Evolutionary conservation across 176 grass and related monocot genomes (phyloP).

Genomic region (Musa itinerans): DNA sequence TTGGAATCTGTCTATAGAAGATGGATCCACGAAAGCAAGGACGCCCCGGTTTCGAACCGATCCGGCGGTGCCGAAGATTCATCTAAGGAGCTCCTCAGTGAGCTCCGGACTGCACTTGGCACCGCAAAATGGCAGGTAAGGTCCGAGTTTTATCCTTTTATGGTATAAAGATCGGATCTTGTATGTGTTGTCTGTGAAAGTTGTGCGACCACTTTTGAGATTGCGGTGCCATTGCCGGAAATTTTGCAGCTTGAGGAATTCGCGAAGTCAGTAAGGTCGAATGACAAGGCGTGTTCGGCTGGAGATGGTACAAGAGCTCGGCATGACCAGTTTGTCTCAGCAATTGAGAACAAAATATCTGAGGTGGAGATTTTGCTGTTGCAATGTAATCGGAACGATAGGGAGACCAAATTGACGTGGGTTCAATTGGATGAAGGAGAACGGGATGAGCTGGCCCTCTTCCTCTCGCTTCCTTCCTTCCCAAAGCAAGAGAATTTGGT

Average conservation of each 20-base stretch:
- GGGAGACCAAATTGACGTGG: conserved; percentile 35
- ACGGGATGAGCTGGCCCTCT: conserved; percentile 54
- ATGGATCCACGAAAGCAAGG: conserved; percentile 46
- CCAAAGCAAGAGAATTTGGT: background rate
- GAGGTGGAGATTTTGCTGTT: conserved; percentile 62
- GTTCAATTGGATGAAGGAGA: conserved; percentile 65
- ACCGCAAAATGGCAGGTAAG: conserved; percentile 7
- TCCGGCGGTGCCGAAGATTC: background rate
- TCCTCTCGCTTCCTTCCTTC: conserved; percentile 36
- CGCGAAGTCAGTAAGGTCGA: conserved; percentile 43
- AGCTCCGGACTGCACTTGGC: conserved; percentile 4
- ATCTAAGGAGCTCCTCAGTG: background rate
- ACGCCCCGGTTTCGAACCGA: background rate
- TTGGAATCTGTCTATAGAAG: conserved; percentile 68
- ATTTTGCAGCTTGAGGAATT: conserved; percentile 67
- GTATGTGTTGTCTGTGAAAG: background rate
- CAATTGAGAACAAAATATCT: conserved; percentile 55
- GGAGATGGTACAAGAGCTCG: conserved; percentile 63
- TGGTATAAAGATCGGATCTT: background rate
- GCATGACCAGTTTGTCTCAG: conserved; percentile 51
- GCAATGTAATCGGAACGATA: conserved; percentile 39
- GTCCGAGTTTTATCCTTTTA: background rate
- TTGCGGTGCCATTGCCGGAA: background rate
- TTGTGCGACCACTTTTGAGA: background rate
- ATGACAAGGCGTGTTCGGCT: conserved; percentile 30